Evolutionary conservation across 495 filamentous ascomycete species (phyloP).

Genomic region (Talaromyces liani): DNA sequence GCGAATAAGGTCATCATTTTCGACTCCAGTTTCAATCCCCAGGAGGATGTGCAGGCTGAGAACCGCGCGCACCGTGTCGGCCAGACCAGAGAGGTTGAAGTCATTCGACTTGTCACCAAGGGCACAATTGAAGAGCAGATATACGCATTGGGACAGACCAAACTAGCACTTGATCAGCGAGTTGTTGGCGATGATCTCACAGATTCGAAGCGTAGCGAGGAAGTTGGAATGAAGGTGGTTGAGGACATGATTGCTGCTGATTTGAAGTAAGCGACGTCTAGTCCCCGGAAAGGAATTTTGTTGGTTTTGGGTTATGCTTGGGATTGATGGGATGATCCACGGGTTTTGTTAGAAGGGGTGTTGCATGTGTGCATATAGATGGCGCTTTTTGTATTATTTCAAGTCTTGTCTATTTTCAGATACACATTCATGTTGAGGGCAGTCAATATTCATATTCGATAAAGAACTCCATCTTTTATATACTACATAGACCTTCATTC

Average conservation of each 20-base stretch:
- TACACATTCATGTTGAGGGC: background rate
- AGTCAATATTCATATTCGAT: no score
- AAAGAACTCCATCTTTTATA: background rate
- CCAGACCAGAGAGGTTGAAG: slow-evolving; percentile 81
- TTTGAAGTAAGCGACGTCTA: slow-evolving; percentile 8
- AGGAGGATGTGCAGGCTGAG: slow-evolving; percentile 93
- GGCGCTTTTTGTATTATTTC: background rate
- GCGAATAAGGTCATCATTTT: slow-evolving; percentile 98
- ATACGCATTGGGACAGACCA: slow-evolving; percentile 78
- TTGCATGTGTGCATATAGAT: background rate
- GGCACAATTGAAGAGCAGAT: slow-evolving; percentile 93
- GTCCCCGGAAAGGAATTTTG: background rate
- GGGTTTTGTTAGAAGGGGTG: background rate
- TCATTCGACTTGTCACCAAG: slow-evolving; percentile 71
- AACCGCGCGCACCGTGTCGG: slow-evolving; percentile 94
- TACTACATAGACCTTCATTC: background rate
- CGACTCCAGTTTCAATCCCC: slow-evolving; percentile 90
- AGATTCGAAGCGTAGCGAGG: slow-evolving; percentile 44
- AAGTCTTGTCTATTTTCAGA: background rate
- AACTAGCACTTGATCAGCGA: slow-evolving; percentile 82
- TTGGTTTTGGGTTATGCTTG: slow-evolving; percentile 1
- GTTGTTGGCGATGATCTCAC: slow-evolving; percentile 58
- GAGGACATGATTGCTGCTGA: slow-evolving; percentile 52
- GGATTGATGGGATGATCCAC: background rate
- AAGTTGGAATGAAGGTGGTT: slow-evolving; percentile 52